These are phyloP conservation scores for Saccharum hybrid DNA, from an alignment of 202 grass and related monocot genomes.

Conservation along the genomic window DNA sequence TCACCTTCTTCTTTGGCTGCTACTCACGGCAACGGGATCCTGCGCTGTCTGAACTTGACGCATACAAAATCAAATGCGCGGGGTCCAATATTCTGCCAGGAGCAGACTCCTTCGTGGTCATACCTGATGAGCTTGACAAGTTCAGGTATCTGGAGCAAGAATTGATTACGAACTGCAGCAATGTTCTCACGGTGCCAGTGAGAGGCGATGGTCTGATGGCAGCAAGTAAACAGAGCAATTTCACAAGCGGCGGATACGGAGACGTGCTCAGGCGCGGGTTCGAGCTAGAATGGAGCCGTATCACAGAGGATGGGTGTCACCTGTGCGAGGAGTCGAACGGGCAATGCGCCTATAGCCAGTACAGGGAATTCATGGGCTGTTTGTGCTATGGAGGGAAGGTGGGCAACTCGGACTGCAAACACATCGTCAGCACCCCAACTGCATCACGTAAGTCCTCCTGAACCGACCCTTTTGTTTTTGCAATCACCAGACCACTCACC, in stretches of 20 bases:
- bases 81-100: fast-evolving
- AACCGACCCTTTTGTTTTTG: background rate
- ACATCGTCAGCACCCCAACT: background rate
- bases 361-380: background rate
- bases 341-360: constrained; percentile 42
- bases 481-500: background rate
- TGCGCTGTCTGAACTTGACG: fast-evolving
- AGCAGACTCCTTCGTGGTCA: constrained; percentile 25
- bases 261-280: background rate
- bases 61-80: background rate
- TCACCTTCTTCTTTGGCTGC: constrained; percentile 58
- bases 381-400: constrained; percentile 35
- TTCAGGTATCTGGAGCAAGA: fast-evolving
- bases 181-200: background rate
- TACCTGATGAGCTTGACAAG: fast-evolving
- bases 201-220: fast-evolving
- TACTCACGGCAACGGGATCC: fast-evolving
- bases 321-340: background rate
- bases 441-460: background rate
- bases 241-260: background rate
- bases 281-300: constrained; percentile 37
- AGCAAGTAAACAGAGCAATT: fast-evolving
- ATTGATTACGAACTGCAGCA: fast-evolving
- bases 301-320: fast-evolving
- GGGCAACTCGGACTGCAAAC: background rate